phyloP scores from a whole-genome alignment of 805 yeast genomes.

The Cyberlindnera xishuangbannaensis region DNA sequence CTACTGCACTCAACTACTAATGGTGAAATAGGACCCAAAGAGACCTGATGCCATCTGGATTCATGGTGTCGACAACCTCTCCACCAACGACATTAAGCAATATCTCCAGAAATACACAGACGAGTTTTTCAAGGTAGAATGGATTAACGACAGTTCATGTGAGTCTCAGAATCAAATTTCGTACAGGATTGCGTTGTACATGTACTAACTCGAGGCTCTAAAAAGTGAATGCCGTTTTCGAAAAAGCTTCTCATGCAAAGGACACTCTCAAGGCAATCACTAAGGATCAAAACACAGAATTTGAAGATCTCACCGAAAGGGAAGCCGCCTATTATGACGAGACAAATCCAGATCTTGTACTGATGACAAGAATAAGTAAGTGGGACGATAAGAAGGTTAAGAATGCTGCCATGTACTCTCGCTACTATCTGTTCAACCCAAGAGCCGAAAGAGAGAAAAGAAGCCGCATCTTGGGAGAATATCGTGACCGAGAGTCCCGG shows the following conservation, averaged over 20 bases:
- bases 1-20: not conserved
- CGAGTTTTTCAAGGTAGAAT: conserved; percentile 20
- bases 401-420: conserved; percentile 22
- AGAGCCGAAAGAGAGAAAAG: conserved; percentile 9
- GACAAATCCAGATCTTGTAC: conserved; percentile 12
- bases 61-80: conserved; percentile 24
- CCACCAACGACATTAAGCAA: conserved; percentile 18
- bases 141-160: conserved; percentile 25
- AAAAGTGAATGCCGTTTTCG: conserved; percentile 22
- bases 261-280: conserved; percentile 12
- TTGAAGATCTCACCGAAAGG: conserved; percentile 8
- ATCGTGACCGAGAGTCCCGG: conserved; percentile 20
- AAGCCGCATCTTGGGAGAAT: conserved; percentile 2
- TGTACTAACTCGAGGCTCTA: no score
- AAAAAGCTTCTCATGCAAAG: conserved; percentile 16
- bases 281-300: conserved; percentile 2
- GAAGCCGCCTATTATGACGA: conserved; percentile 6
- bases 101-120: conserved; percentile 17
- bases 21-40: not conserved
- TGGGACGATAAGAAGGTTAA: conserved; percentile 22
- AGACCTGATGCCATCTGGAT: conserved; percentile 22
- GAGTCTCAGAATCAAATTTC: conserved; percentile 4
- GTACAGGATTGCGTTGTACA: not conserved
- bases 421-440: conserved; percentile 26
- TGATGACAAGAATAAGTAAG: conserved; percentile 18